A percentile compares a stretch with the other conserved stretches of the same genome.
Conservation (phyloP, 192 early-diverging fungal genomes). For the Mortierella hygrophila region DNA sequence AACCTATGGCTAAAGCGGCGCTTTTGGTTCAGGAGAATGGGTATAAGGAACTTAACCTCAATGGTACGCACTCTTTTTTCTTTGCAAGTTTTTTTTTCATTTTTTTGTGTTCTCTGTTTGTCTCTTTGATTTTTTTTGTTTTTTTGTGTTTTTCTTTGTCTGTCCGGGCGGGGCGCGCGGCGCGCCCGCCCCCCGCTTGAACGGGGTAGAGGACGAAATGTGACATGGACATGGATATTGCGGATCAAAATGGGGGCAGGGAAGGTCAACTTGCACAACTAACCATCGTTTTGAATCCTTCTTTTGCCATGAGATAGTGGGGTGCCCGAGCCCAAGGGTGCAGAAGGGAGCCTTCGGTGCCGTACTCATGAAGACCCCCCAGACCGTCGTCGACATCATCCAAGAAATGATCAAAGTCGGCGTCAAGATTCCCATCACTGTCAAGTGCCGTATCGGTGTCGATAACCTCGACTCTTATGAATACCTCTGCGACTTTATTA, state of each 20-base stretch:
- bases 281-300: too few species aligned
- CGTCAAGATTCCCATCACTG: constrained; percentile 66
- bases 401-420: constrained; percentile 62
- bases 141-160: too few species aligned
- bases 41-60: constrained; percentile 75
- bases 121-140: too few species aligned
- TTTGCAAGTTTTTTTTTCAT: too few species aligned
- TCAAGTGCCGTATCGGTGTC: constrained; percentile 85
- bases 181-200: too few species aligned
- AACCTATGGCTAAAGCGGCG: constrained; percentile 63
- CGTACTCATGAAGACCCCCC: constrained; percentile 77
- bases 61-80: constrained; percentile 46
- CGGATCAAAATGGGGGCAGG: not conserved
- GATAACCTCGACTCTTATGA: constrained; percentile 75
- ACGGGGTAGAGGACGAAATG: too few species aligned
- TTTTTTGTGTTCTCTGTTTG: too few species aligned
- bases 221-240: too few species aligned
- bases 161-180: too few species aligned
- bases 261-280: too few species aligned
- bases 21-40: constrained; percentile 67
- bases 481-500: constrained; percentile 64
- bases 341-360: constrained; percentile 78
- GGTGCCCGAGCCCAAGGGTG: constrained; percentile 79
- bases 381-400: constrained; percentile 67
- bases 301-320: constrained; percentile 41